Evolutionary conservation across 1,284 basidiomycete genomes (phyloP).

Genomic region (Xerocomus cyaneibrunnescens): DNA sequence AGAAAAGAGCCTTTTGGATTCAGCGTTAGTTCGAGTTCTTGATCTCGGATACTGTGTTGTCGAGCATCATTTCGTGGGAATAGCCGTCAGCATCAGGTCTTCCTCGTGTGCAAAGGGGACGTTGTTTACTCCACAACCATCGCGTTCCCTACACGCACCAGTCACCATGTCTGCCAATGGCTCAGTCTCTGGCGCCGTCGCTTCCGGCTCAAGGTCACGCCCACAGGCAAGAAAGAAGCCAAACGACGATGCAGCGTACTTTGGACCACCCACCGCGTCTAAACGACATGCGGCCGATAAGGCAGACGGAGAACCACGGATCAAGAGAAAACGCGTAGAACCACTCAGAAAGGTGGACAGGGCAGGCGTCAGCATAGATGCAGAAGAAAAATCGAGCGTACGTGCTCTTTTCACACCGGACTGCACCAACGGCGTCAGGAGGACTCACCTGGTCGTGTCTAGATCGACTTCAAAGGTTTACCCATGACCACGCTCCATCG

Average conservation of each 20-base stretch:
- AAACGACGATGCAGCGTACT: slow-evolving; percentile 64
- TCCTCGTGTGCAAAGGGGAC: not conserved
- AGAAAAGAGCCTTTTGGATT: not conserved
- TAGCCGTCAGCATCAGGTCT: not conserved
- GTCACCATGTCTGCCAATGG: slow-evolving; percentile 40
- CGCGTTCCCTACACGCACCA: no score
- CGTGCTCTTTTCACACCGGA: slow-evolving; percentile 25
- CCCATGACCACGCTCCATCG: slow-evolving; percentile 58
- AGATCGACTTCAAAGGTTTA: slow-evolving; percentile 73
- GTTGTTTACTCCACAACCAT: slow-evolving; percentile 5
- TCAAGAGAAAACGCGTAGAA: slow-evolving; percentile 68
- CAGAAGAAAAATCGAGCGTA: slow-evolving; percentile 41
- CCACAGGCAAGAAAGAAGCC: slow-evolving; percentile 56
- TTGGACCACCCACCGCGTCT: slow-evolving; percentile 49
- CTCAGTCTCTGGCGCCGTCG: slow-evolving; percentile 25
- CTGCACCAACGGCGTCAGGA: no score
- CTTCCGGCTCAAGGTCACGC: slow-evolving; percentile 54
- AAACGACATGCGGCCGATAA: slow-evolving; percentile 62
- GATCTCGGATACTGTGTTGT: not conserved
- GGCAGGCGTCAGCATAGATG: slow-evolving; percentile 17
- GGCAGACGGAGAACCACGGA: slow-evolving; percentile 62
- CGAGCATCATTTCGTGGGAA: slow-evolving; percentile 26
- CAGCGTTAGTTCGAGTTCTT: not conserved
- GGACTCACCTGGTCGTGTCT: slow-evolving; percentile 20
- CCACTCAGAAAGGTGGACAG: slow-evolving; percentile 31